Conservation (phyloP, 306 rosid genomes). For the Medicago lupulina region DNA sequence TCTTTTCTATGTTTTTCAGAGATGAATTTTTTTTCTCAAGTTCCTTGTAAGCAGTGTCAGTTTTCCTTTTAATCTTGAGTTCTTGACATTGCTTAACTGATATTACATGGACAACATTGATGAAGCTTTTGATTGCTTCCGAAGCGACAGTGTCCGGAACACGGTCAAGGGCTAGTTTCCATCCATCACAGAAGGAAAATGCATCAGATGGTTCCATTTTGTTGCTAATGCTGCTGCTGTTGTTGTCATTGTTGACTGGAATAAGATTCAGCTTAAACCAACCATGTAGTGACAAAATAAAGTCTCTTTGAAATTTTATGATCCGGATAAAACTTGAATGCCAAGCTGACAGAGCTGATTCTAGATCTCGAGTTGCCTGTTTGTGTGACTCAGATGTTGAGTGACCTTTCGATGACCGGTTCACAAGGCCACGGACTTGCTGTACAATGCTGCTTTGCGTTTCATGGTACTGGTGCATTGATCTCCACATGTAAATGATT, state of each 20-base stretch:
- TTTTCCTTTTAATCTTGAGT: conserved; percentile 74
- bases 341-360: conserved; percentile 88
- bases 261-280: conserved; percentile 88
- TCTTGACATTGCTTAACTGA: conserved; percentile 78
- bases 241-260: conserved; percentile 67
- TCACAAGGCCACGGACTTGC: conserved; percentile 94
- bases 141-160: conserved; percentile 95
- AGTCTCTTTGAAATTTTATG: conserved; percentile 82
- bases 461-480: conserved; percentile 94
- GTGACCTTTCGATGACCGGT: conserved; percentile 64
- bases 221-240: conserved; percentile 21
- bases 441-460: conserved; percentile 88
- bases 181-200: conserved; percentile 73
- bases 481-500: conserved; percentile 91
- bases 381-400: conserved; percentile 84
- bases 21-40: conserved; percentile 85
- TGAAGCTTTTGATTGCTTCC: conserved; percentile 93
- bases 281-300: conserved; percentile 73
- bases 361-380: conserved; percentile 95
- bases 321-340: conserved; percentile 86
- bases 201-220: conserved; percentile 58
- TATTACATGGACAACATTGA: conserved; percentile 90
- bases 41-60: conserved; percentile 75
- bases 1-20: conserved; percentile 71
- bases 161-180: conserved; percentile 97